A percentile compares a stretch with the other conserved stretches of the same genome.
These are phyloP conservation scores for Clausena lansium DNA, from an alignment of 345 rosid species.

Conservation along the genomic window DNA sequence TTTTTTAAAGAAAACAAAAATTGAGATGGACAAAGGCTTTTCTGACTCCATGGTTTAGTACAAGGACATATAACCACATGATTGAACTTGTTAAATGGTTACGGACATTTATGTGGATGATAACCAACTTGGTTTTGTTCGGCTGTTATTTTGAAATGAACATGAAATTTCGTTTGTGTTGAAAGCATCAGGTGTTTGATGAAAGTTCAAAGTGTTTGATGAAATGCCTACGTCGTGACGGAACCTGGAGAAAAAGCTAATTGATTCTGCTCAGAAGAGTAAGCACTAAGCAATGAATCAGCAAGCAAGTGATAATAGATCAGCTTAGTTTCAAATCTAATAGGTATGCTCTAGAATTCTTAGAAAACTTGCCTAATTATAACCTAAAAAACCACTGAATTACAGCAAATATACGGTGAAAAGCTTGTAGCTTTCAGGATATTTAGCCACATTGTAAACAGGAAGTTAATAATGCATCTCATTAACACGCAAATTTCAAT, in stretches of 20 bases:
- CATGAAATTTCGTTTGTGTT: neutral
- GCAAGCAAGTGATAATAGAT: neutral
- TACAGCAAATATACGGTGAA: too few relatives aligned
- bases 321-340: too few relatives aligned
- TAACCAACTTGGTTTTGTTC: neutral
- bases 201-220: neutral
- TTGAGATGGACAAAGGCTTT: neutral
- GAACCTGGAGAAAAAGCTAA: neutral
- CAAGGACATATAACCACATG: neutral
- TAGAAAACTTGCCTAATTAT: too few relatives aligned
- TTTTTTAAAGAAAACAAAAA: too few relatives aligned
- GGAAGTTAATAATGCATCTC: neutral
- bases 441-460: too few relatives aligned
- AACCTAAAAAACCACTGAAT: too few relatives aligned
- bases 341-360: too few relatives aligned
- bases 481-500: neutral
- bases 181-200: neutral
- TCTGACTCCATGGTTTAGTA: neutral
- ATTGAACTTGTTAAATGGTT: neutral
- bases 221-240: neutral
- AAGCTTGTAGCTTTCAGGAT: too few relatives aligned
- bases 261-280: neutral
- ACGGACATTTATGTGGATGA: neutral
- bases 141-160: neutral
- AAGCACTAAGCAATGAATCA: neutral